Percentiles rank a stretch among this genome's conserved stretches.
Conservation (phyloP, 805 yeast species). For the Lachancea quebecensis region DNA sequence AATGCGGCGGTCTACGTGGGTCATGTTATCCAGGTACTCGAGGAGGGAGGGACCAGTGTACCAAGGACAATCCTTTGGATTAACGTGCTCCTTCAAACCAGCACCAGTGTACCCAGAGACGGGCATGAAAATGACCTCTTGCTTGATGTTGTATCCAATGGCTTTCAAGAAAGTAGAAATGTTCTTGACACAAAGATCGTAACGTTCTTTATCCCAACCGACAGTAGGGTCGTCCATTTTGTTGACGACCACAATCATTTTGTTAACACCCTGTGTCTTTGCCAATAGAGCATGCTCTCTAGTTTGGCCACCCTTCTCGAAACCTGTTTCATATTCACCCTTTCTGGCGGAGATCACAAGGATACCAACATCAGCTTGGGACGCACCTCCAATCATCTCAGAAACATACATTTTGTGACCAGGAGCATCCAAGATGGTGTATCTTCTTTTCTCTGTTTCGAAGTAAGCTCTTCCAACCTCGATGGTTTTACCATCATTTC, state of each 20-base stretch:
- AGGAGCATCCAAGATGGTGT: slow-evolving; percentile 97
- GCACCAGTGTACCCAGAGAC: slow-evolving; percentile 98
- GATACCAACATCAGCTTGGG: slow-evolving; percentile 98
- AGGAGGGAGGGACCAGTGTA: slow-evolving; percentile 86
- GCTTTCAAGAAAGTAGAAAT: slow-evolving; percentile 72
- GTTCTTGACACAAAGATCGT: slow-evolving; percentile 88
- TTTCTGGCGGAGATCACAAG: slow-evolving; percentile 96
- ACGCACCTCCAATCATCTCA: slow-evolving; percentile 99
- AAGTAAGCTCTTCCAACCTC: slow-evolving; percentile 98
- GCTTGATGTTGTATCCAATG: slow-evolving; percentile 79
- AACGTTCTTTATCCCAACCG: slow-evolving; percentile 90
- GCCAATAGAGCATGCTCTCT: slow-evolving; percentile 97
- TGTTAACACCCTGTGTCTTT: slow-evolving; percentile 96
- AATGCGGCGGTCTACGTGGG: slow-evolving; percentile 74
- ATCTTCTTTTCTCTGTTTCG: slow-evolving; percentile 96
- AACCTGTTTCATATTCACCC: slow-evolving; percentile 99
- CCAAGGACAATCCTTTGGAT: slow-evolving; percentile 76
- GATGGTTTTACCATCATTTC: slow-evolving; percentile 97
- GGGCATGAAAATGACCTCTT: slow-evolving; percentile 89
- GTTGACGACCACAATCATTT: slow-evolving; percentile 86
- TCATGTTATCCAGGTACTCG: slow-evolving; percentile 81
- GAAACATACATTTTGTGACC: slow-evolving; percentile 99
- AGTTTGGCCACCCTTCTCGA: slow-evolving; percentile 98
- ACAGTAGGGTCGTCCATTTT: slow-evolving; percentile 99
- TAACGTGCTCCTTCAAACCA: slow-evolving; percentile 83